A percentile compares a stretch with the other conserved stretches of the same genome.
phyloP scores from a whole-genome alignment of 2,329 filamentous ascomycete species.

The Ceratocystis cubensis region DNA sequence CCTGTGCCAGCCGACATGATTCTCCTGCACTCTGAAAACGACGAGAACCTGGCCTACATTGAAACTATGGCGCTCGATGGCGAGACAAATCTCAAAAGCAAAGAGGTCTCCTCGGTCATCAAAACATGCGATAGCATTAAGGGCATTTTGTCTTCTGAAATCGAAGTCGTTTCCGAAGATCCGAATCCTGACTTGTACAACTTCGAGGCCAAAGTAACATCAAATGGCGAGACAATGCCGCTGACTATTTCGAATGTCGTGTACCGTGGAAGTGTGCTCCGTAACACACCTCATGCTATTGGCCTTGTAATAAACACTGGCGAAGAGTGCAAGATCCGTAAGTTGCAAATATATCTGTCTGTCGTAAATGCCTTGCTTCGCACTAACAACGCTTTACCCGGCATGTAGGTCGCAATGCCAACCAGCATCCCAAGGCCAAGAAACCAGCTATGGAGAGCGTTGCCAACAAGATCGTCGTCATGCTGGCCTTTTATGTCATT shows the following conservation, averaged over 20 bases:
- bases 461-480: constrained; percentile 69
- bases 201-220: constrained; percentile 56
- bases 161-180: constrained; percentile 59
- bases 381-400: constrained; percentile 3
- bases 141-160: constrained; percentile 42
- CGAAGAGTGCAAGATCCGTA: constrained; percentile 77
- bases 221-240: constrained; percentile 47
- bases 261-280: constrained; percentile 71
- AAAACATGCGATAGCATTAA: constrained; percentile 44
- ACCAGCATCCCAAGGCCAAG: constrained; percentile 75
- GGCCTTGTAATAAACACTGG: constrained; percentile 80
- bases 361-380: neutral
- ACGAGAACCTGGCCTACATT: constrained; percentile 68
- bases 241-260: constrained; percentile 72
- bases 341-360: neutral
- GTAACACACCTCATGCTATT: constrained; percentile 62
- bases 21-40: constrained; percentile 62
- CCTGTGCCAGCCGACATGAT: constrained; percentile 72
- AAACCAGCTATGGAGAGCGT: constrained; percentile 62
- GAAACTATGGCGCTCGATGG: constrained; percentile 78
- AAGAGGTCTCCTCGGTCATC: constrained; percentile 51
- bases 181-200: constrained; percentile 67
- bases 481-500: constrained; percentile 69
- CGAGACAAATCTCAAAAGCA: constrained; percentile 71
- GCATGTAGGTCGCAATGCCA: constrained; percentile 57